Evolutionary conservation across 225 moss, liverwort and hornwort species (phyloP).

Genomic region (Antitrichia curtipendula): DNA sequence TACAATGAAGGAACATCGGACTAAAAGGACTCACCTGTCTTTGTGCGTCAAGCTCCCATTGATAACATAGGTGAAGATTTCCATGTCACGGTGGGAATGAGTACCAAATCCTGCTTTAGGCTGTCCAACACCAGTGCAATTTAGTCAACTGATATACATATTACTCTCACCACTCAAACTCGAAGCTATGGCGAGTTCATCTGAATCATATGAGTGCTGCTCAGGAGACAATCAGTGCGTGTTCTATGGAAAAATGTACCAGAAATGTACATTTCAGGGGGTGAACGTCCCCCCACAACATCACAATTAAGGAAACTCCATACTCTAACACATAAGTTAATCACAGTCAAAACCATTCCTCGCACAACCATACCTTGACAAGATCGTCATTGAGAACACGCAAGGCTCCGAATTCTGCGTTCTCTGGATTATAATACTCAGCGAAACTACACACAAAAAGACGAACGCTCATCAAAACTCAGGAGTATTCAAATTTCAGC

Average conservation of each 20-base stretch:
- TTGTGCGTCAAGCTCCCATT: conserved; percentile 83
- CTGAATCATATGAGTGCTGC: not conserved
- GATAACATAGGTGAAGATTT: conserved; percentile 82
- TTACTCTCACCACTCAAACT: not conserved
- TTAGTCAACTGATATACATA: not conserved
- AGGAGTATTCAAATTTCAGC: not conserved
- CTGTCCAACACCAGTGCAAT: conserved; percentile 6
- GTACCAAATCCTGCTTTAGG: conserved; percentile 74
- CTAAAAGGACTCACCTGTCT: conserved; percentile 37
- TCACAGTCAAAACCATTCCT: not conserved
- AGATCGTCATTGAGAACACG: conserved; percentile 96
- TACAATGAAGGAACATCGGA: not conserved
- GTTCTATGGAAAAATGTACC: not conserved
- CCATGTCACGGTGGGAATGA: conserved; percentile 88
- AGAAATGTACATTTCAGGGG: not conserved
- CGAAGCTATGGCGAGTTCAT: not conserved
- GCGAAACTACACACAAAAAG: conserved; percentile 47
- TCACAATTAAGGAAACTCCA: not conserved
- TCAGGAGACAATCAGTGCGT: not conserved
- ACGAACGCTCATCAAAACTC: not conserved
- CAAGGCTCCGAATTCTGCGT: conserved; percentile 64
- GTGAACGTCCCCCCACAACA: not conserved
- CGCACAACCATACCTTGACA: conserved; percentile 45
- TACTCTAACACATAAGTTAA: not conserved
- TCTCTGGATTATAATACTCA: conserved; percentile 62